Base-by-base conservation (phyloP, 768 basidiomycete species). In the Pulveroboletus sp. region DNA sequence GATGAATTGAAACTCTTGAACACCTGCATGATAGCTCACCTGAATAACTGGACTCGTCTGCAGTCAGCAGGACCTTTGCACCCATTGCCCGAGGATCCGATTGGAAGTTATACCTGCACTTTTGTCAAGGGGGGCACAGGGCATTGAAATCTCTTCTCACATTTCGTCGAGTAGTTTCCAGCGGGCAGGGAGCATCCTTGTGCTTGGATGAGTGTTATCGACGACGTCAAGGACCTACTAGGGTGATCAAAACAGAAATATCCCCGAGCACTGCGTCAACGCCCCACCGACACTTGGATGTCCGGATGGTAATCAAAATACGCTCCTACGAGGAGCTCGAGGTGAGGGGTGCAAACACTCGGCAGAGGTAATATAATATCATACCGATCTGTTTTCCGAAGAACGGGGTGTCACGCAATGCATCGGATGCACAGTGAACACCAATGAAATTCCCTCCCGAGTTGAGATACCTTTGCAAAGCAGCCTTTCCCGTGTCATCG, bases 281-380 rank as follows among this genome's bases (percentile, higher is more conserved):
- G 42, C 51, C 79, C 54, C 49, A 86, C 86, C 42, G 85, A 85
- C 43, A 77, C 72, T 64, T 85, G 83, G 11, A 89, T 63, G 0
- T 66, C 71, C 0, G 86, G 78, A 57, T 89, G 87, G 63, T 85
- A 84, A 58, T 86, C 82, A 56, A 89, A 90, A 39, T 74, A 76
- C 9, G 88, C 80, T 14, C 82, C 80, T 82, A 35, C 6, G 39
- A 27, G 42, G 30, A 31, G 31, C 40, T 8, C 27, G 9, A 8
- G 3, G 24, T 56, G 45, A 56, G 38, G 38, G 43, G 41, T 28
- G 24, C 50, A 9, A 39, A 2, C 17, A 2, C 17, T 6, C 14
- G 39, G 17, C 6, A 49, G 32, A 30, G 7, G 15, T 2, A 32
- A 18, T 7, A 27, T 9, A 4, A 24, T 55, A 24, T 55, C 67